Evolutionary conservation across 768 basidiomycete species (phyloP), one percentile per base, ranked within the genome.

Genomic region (Psilocybe azurescens): DNA sequence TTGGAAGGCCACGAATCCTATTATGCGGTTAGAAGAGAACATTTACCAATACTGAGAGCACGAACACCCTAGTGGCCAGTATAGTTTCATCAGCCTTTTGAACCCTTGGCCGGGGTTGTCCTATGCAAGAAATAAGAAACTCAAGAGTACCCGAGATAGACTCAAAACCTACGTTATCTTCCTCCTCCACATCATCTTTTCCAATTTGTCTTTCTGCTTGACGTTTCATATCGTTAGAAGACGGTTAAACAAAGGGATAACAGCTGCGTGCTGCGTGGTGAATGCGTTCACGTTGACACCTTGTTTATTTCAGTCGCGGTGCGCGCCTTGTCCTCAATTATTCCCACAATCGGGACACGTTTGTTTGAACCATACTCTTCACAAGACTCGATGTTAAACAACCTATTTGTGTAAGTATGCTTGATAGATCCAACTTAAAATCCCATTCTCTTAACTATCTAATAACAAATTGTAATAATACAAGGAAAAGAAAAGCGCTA

Each of bases 1-100:
- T 88, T 0, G 91, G 91, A 29, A 93, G 75, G 28, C 74, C 84
- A 54, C 83, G 83, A 72, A 93, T 91, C 69, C 91, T 93, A 56
- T 14, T 20, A 58, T 74, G 61, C 51, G 24, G 18, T 58, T 8
- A 59, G 51, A 20, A 50, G 24, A 53, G 18, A 58, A 47, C 38
- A 41, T 33, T 51, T 20, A 41, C 32, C 29, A 30, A 46, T 33
- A 36, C 62, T 24, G 51, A 44, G 41, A n/a, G 16, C 41, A 39
- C 62, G 50, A 53, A 91, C 90, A 76, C 79, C 80, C 91, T 79
- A 30, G 68, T 78, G 33, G 83, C 83, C 36, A 93, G 74, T 36
- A 77, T 72, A 32, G 77, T 18, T n/a, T 59, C 58, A 48, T 59
- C 62, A 53, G 91, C 91, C 72, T 81, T 87, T 78, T 78, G 69